Percentiles rank a stretch among this genome's conserved stretches.
phyloP scores from a whole-genome alignment of 148 eudicot species.

The Rheum nobile region DNA sequence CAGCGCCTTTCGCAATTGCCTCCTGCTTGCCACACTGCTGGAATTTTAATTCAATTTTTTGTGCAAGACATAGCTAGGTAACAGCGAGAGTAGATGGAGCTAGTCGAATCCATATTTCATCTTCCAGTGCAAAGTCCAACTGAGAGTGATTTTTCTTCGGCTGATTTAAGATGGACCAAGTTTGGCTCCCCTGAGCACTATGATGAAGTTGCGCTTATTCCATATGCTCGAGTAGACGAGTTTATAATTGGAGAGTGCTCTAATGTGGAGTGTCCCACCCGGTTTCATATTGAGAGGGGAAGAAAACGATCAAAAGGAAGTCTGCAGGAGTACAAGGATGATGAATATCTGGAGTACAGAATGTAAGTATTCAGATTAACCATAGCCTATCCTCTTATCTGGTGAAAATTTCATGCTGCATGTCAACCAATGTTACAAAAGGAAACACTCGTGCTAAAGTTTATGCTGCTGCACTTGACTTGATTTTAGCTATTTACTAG shows the following conservation, averaged over 20 bases:
- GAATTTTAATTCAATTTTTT: no score
- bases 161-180: constrained; percentile 73
- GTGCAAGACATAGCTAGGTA: background rate
- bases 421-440: background rate
- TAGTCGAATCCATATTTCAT: constrained; percentile 46
- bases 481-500: background rate
- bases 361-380: constrained; percentile 37
- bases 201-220: constrained; percentile 85
- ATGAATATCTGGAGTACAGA: constrained; percentile 83
- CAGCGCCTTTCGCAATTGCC: no score
- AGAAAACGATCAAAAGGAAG: constrained; percentile 64
- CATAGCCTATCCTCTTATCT: background rate
- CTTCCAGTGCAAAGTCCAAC: constrained; percentile 72
- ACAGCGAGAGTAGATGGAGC: constrained; percentile 32
- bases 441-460: background rate
- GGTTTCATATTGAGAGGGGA: constrained; percentile 91
- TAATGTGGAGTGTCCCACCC: constrained; percentile 75
- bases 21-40: no score
- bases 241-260: constrained; percentile 86
- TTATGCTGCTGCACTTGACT: background rate
- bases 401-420: background rate
- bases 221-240: constrained; percentile 72
- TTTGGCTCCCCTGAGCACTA: constrained; percentile 57
- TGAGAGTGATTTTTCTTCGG: constrained; percentile 59
- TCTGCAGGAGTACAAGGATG: constrained; percentile 63